A percentile compares a stretch with the other conserved stretches of the same genome.
These are phyloP conservation scores for Suhomyces kilbournensis DNA, from an alignment of 805 yeast genomes.

Conservation along the genomic window DNA sequence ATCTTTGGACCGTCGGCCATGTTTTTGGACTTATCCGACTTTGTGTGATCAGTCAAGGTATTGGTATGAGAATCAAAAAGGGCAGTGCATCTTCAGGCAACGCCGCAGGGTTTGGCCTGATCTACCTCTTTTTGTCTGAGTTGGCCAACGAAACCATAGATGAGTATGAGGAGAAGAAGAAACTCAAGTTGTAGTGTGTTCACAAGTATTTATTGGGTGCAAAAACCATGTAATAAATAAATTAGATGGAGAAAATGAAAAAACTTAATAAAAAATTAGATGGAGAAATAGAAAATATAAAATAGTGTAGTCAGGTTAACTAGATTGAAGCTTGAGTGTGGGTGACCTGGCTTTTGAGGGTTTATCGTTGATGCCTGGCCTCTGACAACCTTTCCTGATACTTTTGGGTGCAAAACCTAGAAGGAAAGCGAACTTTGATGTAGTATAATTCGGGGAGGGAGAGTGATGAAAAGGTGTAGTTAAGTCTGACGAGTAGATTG, in stretches of 20 bases:
- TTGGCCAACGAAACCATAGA: slow-evolving; percentile 24
- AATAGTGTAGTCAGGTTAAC: too few relatives aligned
- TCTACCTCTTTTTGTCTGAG: slow-evolving; percentile 31
- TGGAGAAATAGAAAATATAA: too few relatives aligned
- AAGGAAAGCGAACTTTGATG: too few relatives aligned
- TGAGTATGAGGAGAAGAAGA: slow-evolving; percentile 1
- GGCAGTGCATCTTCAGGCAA: slow-evolving; percentile 52
- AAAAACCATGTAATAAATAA: too few relatives aligned
- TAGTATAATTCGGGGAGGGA: neutral
- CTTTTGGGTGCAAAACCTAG: too few relatives aligned
- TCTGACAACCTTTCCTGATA: too few relatives aligned
- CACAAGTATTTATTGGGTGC: too few relatives aligned
- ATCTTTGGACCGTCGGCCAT: slow-evolving; percentile 50
- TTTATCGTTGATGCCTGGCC: too few relatives aligned
- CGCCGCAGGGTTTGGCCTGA: slow-evolving; percentile 40
- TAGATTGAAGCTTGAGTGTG: too few relatives aligned
- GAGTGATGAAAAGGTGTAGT: neutral
- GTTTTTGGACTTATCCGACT: slow-evolving; percentile 56
- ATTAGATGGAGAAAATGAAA: too few relatives aligned
- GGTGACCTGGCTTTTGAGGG: too few relatives aligned
- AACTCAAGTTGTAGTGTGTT: neutral
- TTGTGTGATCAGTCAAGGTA: slow-evolving; percentile 60
- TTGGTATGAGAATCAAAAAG: slow-evolving; percentile 49
- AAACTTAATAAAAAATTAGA: too few relatives aligned
- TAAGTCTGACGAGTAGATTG: neutral